A percentile compares a stretch with the other conserved stretches of the same genome.
Evolutionary conservation across 2,329 filamentous ascomycete species (phyloP).

Genomic region (Magnaporthiopsis rhizophila): DNA sequence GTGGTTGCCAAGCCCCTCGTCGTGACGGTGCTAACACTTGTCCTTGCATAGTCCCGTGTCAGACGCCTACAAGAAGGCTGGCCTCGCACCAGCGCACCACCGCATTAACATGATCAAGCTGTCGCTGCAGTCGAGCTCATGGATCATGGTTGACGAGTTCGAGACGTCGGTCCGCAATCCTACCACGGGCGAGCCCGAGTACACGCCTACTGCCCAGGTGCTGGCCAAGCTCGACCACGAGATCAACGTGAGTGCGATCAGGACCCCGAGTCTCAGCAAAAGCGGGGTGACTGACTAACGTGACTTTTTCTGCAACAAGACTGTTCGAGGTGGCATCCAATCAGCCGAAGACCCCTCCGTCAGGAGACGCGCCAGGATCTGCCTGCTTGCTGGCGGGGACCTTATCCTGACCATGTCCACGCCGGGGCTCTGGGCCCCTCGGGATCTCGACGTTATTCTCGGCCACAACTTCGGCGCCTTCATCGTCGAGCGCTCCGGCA

Average conservation of each 20-base stretch:
- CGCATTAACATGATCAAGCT: slow-evolving; percentile 80
- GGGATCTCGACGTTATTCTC: slow-evolving; percentile 83
- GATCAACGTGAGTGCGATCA: slow-evolving; percentile 53
- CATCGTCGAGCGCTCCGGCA: slow-evolving; percentile 80
- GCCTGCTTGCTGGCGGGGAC: slow-evolving; percentile 70
- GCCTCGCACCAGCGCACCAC: slow-evolving; percentile 64
- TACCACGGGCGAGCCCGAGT: slow-evolving; percentile 50
- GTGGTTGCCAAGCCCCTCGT: neutral
- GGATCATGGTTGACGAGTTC: slow-evolving; percentile 84
- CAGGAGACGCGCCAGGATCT: slow-evolving; percentile 59
- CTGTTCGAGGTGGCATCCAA: slow-evolving; percentile 63
- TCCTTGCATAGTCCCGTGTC: slow-evolving; percentile 26
- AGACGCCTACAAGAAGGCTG: slow-evolving; percentile 67
- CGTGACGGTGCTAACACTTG: neutral
- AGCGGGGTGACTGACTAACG: too few relatives aligned
- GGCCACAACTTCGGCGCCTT: slow-evolving; percentile 69
- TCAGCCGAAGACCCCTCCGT: slow-evolving; percentile 54
- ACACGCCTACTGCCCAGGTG: slow-evolving; percentile 82
- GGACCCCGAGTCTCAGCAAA: too few relatives aligned
- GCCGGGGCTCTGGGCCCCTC: slow-evolving; percentile 70
- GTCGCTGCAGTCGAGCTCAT: slow-evolving; percentile 67
- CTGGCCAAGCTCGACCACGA: slow-evolving; percentile 88
- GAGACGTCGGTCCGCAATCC: slow-evolving; percentile 56
- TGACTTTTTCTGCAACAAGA: neutral
- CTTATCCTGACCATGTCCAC: slow-evolving; percentile 67